A percentile compares a stretch with the other conserved stretches of the same genome.
These are phyloP conservation scores for Ustilago loliicola DNA, from an alignment of 1,284 basidiomycete genomes.

Conservation along the genomic window DNA sequence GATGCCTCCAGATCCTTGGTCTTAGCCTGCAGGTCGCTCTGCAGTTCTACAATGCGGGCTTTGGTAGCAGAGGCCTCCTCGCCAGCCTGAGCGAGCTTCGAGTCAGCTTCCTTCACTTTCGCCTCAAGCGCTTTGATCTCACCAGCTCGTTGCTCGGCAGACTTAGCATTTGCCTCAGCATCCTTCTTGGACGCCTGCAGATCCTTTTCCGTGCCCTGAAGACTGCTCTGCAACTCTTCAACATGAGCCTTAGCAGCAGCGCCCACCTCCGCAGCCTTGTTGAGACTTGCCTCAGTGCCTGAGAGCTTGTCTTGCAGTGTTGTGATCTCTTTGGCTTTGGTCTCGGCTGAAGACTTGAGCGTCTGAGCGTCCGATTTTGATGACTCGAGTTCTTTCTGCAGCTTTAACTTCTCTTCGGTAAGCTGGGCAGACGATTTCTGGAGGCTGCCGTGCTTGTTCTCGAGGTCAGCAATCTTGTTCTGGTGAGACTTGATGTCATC, in stretches of 20 bases:
- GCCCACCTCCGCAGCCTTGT: constrained; percentile 21
- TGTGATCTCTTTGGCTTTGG: constrained; percentile 24
- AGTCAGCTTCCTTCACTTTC: constrained; percentile 18
- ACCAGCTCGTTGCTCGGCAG: constrained; percentile 22
- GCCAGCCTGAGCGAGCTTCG: constrained; percentile 14
- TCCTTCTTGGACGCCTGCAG: constrained; percentile 22
- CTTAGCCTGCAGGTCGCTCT: constrained; percentile 4
- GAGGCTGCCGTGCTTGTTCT: constrained; percentile 21
- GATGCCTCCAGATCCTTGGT: constrained; percentile 6
- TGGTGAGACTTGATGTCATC: constrained; percentile 24
- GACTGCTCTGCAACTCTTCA: constrained; percentile 23
- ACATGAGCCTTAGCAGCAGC: constrained; percentile 20
- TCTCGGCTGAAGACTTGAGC: constrained; percentile 22
- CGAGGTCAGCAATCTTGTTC: constrained; percentile 16
- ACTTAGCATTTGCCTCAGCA: constrained; percentile 17
- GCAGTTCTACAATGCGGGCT: constrained; percentile 10
- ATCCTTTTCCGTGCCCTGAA: constrained; percentile 26
- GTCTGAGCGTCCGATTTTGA: constrained; percentile 11
- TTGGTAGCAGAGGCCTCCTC: constrained; percentile 18
- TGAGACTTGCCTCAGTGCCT: constrained; percentile 16
- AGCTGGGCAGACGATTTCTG: constrained; percentile 17
- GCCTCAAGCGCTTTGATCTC: constrained; percentile 30
- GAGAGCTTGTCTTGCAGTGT: constrained; percentile 23
- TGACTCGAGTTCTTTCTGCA: constrained; percentile 29
- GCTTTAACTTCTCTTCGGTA: constrained; percentile 7